A percentile compares a stretch with the other conserved stretches of the same genome.
Conservation (phyloP, 805 yeast genomes). For the Myxozyma lipomycoides region DNA sequence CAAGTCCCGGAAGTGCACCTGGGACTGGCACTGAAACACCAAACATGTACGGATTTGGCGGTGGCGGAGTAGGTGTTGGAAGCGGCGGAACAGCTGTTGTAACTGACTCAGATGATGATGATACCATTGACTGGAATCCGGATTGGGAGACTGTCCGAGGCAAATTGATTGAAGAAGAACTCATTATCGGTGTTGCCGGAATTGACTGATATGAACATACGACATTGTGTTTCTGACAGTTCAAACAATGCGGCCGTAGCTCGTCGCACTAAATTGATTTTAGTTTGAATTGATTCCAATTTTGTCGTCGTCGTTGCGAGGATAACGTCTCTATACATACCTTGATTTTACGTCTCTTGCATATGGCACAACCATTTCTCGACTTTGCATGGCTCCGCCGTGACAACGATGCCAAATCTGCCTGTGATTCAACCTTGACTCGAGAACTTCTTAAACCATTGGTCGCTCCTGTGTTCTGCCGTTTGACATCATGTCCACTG, state of each 20-base stretch:
- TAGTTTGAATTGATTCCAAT: not conserved
- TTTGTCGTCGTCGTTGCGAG: too few relatives aligned
- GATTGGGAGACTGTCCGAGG: not conserved
- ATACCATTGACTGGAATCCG: slow-evolving; percentile 1
- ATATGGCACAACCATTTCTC: slow-evolving; percentile 22
- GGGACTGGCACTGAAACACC: slow-evolving; percentile 26
- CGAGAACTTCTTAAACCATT: too few relatives aligned
- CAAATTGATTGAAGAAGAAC: not conserved
- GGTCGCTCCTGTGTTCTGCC: not conserved
- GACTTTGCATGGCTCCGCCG: slow-evolving; percentile 20
- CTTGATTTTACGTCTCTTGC: slow-evolving; percentile 27
- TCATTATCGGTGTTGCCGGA: slow-evolving; percentile 7
- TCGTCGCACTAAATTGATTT: slow-evolving; percentile 54
- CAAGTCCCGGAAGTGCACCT: slow-evolving; percentile 26
- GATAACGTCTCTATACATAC: too few relatives aligned
- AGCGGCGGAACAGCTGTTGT: not conserved
- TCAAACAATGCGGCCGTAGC: slow-evolving; percentile 52
- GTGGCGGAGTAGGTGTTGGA: not conserved
- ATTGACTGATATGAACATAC: slow-evolving; percentile 15
- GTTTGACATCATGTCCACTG: not conserved
- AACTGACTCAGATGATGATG: not conserved
- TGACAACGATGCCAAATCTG: not conserved
- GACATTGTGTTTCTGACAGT: slow-evolving; percentile 46
- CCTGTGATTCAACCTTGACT: not conserved
- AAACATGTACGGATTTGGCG: slow-evolving; percentile 6